Evolutionary conservation across 2,329 filamentous ascomycete genomes (phyloP), one percentile per base, ranked within the genome.

Genomic region (Ophiostoma australiae): DNA sequence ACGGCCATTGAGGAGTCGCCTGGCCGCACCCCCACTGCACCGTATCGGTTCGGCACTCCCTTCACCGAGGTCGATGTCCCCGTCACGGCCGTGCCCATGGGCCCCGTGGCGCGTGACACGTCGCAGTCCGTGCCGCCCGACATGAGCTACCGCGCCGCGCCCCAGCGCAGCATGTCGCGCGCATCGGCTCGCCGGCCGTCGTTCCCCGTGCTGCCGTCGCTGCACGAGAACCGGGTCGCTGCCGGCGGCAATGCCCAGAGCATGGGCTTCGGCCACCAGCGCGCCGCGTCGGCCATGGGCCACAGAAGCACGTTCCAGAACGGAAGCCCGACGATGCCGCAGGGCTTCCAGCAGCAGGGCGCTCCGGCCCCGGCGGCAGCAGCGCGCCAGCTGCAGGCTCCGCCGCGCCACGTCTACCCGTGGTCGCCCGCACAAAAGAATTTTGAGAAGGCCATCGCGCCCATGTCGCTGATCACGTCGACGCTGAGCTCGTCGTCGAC

Each of bases 81-180:
- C 0, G 81, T 96, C 72, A 95, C 92, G 0, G 86, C 90, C 2
- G 83, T 94, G 63, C 87, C 88, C 0, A 76, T 88, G 20, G 91
- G 90, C 0, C 91, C 91, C 7, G 84, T 97, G 41, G 85, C 90
- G 65, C 90, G 94, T 69, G 90, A 95, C 77, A 83, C 85, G 67
- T 97, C 93, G 35, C 93, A 97, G 79, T 97, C 94, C 5, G 94
- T 97, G 0, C 94, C 94, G 63, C 94, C 94, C 7, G 90, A 97
- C 81, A 97, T 97, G 93, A 90, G 88, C 78, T 97, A 91, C 82
- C 87, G 89, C 41, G 79, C 82, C 61, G 77, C 79, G 17, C 78
- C 77, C 55, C 67, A 79, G 44, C 83, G 85, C 35, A 84, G 83
- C 61, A 81, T 84, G 74, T 87, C 85, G 67, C 85, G 86, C 69